Conservation (phyloP, 2,329 filamentous ascomycete genomes). For the Aspergillus japonicus region DNA sequence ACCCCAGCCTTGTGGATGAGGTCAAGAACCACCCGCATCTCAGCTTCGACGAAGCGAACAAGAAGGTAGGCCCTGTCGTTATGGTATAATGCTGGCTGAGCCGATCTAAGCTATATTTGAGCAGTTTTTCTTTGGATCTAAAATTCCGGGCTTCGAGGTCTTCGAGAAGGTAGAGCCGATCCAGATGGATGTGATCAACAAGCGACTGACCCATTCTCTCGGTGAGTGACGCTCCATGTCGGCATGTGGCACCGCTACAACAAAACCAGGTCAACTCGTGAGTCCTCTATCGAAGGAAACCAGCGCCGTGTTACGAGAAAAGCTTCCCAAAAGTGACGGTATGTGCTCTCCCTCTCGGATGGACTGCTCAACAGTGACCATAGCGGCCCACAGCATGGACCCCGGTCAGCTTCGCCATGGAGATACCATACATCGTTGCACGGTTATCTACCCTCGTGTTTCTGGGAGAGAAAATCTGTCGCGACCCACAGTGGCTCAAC, state of each 20-base stretch:
- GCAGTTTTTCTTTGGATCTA: constrained; percentile 30
- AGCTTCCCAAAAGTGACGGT: constrained; percentile 26
- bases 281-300: constrained; percentile 30
- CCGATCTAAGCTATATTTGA: constrained; percentile 7
- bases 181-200: constrained; percentile 26
- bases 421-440: constrained; percentile 53
- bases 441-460: constrained; percentile 56
- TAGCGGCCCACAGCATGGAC: constrained; percentile 50
- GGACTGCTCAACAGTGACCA: neutral
- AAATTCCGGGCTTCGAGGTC: constrained; percentile 31
- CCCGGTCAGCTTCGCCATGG: constrained; percentile 53
- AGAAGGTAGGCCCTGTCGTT: constrained; percentile 15
- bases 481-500: constrained; percentile 55
- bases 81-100: neutral
- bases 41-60: constrained; percentile 25
- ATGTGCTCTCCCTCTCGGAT: constrained; percentile 7
- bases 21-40: constrained; percentile 34
- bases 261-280: constrained; percentile 23
- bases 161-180: constrained; percentile 23
- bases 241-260: neutral
- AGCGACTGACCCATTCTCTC: constrained; percentile 32
- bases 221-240: constrained; percentile 17
- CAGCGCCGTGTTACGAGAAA: constrained; percentile 23
- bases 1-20: constrained; percentile 33
- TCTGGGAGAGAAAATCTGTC: constrained; percentile 52